Percentiles rank a stretch among this genome's conserved stretches.
Conservation (phyloP, 345 rosid genomes). For the Streptanthus diversifolius region DNA sequence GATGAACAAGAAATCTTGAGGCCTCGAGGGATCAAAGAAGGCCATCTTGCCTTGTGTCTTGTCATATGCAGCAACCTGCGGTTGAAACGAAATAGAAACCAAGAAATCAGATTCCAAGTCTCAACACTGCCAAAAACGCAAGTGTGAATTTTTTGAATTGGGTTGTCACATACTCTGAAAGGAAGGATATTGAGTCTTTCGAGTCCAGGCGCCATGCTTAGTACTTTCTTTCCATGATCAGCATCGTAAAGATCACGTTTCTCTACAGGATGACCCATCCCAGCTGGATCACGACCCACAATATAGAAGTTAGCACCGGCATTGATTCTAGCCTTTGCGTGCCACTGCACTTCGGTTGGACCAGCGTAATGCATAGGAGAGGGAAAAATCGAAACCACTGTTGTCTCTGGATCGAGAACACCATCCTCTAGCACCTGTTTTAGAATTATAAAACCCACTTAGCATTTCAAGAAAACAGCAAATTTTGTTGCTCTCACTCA, state of each 20-base stretch:
- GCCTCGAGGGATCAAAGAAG: conserved; percentile 88
- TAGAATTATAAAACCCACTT: background rate
- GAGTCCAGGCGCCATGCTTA: conserved; percentile 96
- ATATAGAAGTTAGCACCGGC: conserved; percentile 99
- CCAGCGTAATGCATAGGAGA: conserved; percentile 99
- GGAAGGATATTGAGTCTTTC: conserved; percentile 97
- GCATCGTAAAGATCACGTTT: conserved; percentile 95
- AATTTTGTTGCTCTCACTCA: background rate
- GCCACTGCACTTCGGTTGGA: conserved; percentile 99
- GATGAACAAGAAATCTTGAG: conserved; percentile 89
- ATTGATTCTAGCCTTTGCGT: conserved; percentile 94
- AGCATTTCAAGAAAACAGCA: background rate
- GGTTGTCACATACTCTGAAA: conserved; percentile 60
- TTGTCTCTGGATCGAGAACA: conserved; percentile 97
- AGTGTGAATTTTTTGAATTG: background rate
- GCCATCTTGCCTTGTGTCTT: conserved; percentile 98
- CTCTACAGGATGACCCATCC: conserved; percentile 96
- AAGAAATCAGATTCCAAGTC: background rate
- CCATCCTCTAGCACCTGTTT: conserved; percentile 92
- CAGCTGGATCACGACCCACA: conserved; percentile 99
- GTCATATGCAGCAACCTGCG: conserved; percentile 91
- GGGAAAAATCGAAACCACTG: conserved; percentile 94
- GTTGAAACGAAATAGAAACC: background rate
- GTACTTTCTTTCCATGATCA: conserved; percentile 95
- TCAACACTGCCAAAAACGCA: background rate